A percentile compares a stretch with the other conserved stretches of the same genome.
phyloP scores from a whole-genome alignment of 805 yeast genomes.

The Saccharomyces mikatae region DNA sequence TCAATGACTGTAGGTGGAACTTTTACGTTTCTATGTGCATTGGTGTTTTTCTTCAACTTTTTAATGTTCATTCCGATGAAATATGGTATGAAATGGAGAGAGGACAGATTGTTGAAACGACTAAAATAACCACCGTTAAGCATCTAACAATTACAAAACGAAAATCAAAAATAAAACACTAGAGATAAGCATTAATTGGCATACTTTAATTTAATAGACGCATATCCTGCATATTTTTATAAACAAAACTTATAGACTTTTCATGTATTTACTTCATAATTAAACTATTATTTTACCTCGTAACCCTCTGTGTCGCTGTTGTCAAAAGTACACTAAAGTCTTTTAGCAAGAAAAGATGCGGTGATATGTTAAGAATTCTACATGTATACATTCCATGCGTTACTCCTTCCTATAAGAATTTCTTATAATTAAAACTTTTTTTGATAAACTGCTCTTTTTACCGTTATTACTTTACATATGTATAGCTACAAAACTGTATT shows the following conservation, averaged over 20 bases:
- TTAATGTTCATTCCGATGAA: conserved; percentile 30
- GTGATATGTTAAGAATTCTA: not conserved
- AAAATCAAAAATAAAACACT: not conserved
- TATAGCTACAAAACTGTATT: not conserved
- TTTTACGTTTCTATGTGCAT: conserved; percentile 56
- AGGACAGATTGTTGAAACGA: conserved; percentile 15
- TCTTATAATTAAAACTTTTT: not conserved
- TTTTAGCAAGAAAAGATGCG: not conserved
- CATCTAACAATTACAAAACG: no score
- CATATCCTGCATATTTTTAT: not conserved
- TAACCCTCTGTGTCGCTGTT: not conserved
- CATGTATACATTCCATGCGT: not conserved
- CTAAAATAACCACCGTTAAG: conserved; percentile 8
- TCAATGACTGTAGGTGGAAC: conserved; percentile 65
- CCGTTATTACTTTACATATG: not conserved
- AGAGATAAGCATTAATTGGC: not conserved
- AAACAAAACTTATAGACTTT: not conserved
- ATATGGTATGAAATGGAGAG: conserved; percentile 33
- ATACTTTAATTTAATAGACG: not conserved
- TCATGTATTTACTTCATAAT: not conserved
- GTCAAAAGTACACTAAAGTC: not conserved
- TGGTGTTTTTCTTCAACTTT: conserved; percentile 31
- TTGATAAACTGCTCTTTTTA: not conserved
- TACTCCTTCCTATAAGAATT: not conserved
- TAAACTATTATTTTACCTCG: not conserved